Base-by-base conservation (phyloP, 306 rosid species). In the Cucurbita moschata region DNA sequence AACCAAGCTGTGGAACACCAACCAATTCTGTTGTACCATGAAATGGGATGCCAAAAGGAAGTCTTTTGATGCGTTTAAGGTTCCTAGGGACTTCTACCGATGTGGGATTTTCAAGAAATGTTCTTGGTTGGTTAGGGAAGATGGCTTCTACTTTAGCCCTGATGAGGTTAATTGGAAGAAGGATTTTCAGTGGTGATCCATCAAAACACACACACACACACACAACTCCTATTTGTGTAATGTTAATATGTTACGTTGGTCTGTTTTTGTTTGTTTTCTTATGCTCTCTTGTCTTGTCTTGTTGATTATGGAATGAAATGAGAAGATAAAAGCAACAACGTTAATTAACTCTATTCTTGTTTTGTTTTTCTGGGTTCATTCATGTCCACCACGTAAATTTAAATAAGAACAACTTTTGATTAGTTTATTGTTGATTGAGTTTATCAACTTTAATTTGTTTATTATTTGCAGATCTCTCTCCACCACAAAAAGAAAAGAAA, bases 131-230 rank as follows among this genome's bases (percentile, higher is more conserved):
- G 96, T 90, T 9, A 86, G 77, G 8, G 86, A 90, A 71, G 71
- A 87, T 77, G 98, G 98, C 0, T 92, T 92, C 53, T 92, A 79
- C 72, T 92, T 90, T 81, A 92, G 98, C 76, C 82, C 79, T 49
- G 98, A 90, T 75, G 88, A 84, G 61, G 83, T 92, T 0, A 86
- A 83, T 38, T 92, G 98, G 98, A 84, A 67, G 59, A 90, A 80
- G 57, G 90, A 88, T 56, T 92, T 92, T 57, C 71, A 83, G 43
- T 92, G 98, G 98, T 84, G 70, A 46, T 46, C 35, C 43, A 76
- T 75, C 71, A 66, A 78, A 84, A 75, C 86, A 76, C 42, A 39
- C 6, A 39, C 42, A 39, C 21, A 6, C 26, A 54, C 5, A 11
- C 6, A 1, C 30, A 10, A 4, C 38, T 4, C 13, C 6, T 2